A percentile compares a stretch with the other conserved stretches of the same genome.
Conservation (phyloP, 257 asterid genomes). For the Orobanche coerulescens region DNA sequence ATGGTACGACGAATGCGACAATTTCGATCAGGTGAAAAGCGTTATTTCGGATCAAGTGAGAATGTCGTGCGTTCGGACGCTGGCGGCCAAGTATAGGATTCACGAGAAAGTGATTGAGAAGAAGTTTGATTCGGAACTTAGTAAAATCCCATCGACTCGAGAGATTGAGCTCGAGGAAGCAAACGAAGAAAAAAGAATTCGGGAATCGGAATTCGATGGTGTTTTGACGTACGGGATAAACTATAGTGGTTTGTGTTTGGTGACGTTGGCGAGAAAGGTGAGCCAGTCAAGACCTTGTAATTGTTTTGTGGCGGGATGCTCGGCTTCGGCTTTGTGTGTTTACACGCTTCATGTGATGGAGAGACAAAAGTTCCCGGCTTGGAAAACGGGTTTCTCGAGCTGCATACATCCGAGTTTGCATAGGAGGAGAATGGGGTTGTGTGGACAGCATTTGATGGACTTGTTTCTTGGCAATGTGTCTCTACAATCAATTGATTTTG, state of each 20-base stretch:
- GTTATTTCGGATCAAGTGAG: constrained; percentile 57
- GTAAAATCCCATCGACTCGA: constrained; percentile 53
- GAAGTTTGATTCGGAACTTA: constrained; percentile 51
- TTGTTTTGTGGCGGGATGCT: constrained; percentile 77
- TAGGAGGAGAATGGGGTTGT: constrained; percentile 66
- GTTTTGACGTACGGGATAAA: constrained; percentile 47
- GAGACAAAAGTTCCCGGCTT: constrained; percentile 77
- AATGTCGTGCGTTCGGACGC: constrained; percentile 72
- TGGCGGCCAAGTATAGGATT: constrained; percentile 69
- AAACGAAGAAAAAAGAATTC: constrained; percentile 24
- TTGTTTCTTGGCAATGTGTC: constrained; percentile 66
- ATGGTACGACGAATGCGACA: constrained; percentile 66
- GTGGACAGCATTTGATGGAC: constrained; percentile 62
- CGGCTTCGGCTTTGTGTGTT: constrained; percentile 46
- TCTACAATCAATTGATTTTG: constrained; percentile 48
- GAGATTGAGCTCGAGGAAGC: constrained; percentile 62
- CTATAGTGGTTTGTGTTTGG: constrained; percentile 56
- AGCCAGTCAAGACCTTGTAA: constrained; percentile 60
- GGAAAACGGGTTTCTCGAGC: constrained; percentile 88
- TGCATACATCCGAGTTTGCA: constrained; percentile 71
- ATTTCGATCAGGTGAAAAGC: constrained; percentile 55
- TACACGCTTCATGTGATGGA: constrained; percentile 84
- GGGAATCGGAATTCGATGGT: constrained; percentile 30
- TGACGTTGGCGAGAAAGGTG: constrained; percentile 71
- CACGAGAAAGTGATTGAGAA: constrained; percentile 66